These are phyloP conservation scores for Paramecium primaurelia DNA, from an alignment of 73 alveolate species.

Conservation along the genomic window DNA sequence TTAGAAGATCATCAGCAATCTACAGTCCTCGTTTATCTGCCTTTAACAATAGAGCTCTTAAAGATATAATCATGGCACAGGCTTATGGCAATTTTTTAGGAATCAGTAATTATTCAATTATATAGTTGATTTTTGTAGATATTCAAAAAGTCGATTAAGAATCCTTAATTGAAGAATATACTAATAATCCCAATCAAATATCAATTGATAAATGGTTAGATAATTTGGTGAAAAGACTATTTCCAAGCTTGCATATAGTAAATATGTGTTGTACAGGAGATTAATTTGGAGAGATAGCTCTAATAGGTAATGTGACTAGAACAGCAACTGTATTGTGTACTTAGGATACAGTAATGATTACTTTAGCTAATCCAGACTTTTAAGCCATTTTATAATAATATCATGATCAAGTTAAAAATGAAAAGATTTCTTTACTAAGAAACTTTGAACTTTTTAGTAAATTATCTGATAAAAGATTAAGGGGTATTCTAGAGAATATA, in stretches of 20 bases:
- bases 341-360: background rate
- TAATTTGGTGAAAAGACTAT: background rate
- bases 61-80: background rate
- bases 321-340: conserved; percentile 31
- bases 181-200: background rate
- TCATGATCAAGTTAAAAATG: background rate
- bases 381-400: background rate
- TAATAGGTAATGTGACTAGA: background rate
- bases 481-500: background rate
- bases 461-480: background rate
- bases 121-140: conserved; percentile 18
- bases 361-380: conserved; percentile 23
- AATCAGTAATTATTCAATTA: conserved; percentile 12
- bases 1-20: background rate
- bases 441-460: background rate
- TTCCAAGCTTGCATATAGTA: conserved; percentile 9
- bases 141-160: conserved; percentile 32
- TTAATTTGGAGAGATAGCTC: conserved; percentile 10
- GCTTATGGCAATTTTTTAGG: conserved; percentile 35
- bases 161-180: conserved; percentile 1
- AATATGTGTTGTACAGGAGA: background rate
- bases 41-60: background rate
- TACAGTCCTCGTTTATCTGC: background rate
- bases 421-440: background rate
- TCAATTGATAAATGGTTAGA: background rate